Percentiles rank a stretch among this genome's conserved stretches.
These are phyloP conservation scores for Protomyces macrosporus DNA, from an alignment of 1,139 yeast genomes.

Conservation along the genomic window DNA sequence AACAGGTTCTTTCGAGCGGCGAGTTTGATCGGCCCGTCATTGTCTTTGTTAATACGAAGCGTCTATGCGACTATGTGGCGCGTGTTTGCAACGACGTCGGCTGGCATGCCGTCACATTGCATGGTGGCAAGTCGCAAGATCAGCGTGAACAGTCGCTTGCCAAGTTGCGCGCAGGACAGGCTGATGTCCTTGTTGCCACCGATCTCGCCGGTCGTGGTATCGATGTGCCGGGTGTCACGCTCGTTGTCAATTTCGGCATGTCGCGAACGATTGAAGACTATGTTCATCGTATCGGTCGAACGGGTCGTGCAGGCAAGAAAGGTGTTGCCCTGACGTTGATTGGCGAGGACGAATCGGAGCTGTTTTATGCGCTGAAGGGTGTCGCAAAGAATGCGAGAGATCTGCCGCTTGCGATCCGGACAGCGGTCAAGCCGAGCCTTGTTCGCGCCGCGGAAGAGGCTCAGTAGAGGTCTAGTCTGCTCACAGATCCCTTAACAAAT, in stretches of 20 bases:
- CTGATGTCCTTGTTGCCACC: conserved; percentile 74
- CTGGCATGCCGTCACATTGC: conserved; percentile 57
- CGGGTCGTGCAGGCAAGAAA: conserved; percentile 84
- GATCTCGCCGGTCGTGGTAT: conserved; percentile 97
- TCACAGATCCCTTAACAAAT: background rate
- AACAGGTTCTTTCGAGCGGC: conserved; percentile 38
- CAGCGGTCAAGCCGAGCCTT: background rate
- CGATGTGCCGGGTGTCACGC: conserved; percentile 76
- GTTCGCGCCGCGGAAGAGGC: background rate
- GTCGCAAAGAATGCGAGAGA: conserved; percentile 34
- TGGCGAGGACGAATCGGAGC: conserved; percentile 52
- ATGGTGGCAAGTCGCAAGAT: conserved; percentile 85
- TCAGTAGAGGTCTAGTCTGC: no score
- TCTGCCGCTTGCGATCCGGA: background rate
- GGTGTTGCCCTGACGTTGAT: conserved; percentile 75
- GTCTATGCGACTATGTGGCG: conserved; percentile 63
- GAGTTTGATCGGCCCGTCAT: conserved; percentile 56
- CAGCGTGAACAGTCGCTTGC: conserved; percentile 73
- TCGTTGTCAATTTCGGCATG: conserved; percentile 86
- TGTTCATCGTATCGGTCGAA: conserved; percentile 89
- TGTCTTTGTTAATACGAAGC: conserved; percentile 72
- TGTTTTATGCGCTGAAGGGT: conserved; percentile 49
- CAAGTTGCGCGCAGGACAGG: conserved; percentile 56
- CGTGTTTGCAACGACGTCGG: conserved; percentile 47
- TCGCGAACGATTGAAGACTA: conserved; percentile 70